Evolutionary conservation across 1,284 basidiomycete species (phyloP).

Genomic region (Caloboletus inedulis): DNA sequence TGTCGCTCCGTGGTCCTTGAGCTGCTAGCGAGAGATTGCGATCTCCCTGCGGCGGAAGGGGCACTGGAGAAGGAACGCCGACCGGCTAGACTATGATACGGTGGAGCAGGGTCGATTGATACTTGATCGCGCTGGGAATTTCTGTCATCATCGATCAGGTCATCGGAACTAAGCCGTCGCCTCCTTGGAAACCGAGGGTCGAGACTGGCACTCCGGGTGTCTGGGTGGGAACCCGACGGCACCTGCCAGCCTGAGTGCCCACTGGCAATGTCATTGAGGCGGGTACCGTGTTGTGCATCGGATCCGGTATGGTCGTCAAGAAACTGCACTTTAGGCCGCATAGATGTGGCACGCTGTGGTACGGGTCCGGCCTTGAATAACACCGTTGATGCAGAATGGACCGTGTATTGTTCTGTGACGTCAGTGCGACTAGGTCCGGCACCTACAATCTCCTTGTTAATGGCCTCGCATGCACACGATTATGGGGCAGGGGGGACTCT

Average conservation of each 20-base stretch:
- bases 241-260: neutral
- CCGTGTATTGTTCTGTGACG: slow-evolving; percentile 74
- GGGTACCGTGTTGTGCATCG: neutral
- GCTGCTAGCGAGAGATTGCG: slow-evolving; percentile 10
- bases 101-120: slow-evolving; percentile 16
- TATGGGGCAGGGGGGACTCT: neutral
- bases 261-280: neutral
- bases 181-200: slow-evolving; percentile 11
- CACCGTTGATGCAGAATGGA: slow-evolving; percentile 71
- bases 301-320: neutral
- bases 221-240: neutral
- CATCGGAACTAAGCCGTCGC: slow-evolving; percentile 6
- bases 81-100: slow-evolving; percentile 8
- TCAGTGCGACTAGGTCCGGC: slow-evolving; percentile 79
- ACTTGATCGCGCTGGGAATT: neutral
- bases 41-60: slow-evolving; percentile 4
- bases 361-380: slow-evolving; percentile 63
- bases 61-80: neutral
- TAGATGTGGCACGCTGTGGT: slow-evolving; percentile 7
- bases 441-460: slow-evolving; percentile 44
- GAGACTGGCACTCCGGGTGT: slow-evolving; percentile 15
- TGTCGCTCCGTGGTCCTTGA: slow-evolving; percentile 11
- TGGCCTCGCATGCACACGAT: neutral
- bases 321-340: slow-evolving; percentile 13
- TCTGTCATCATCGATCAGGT: neutral